A percentile compares a stretch with the other conserved stretches of the same genome.
phyloP scores from a whole-genome alignment of 176 grass and related monocot species.

The Coix lacrymajobi region DNA sequence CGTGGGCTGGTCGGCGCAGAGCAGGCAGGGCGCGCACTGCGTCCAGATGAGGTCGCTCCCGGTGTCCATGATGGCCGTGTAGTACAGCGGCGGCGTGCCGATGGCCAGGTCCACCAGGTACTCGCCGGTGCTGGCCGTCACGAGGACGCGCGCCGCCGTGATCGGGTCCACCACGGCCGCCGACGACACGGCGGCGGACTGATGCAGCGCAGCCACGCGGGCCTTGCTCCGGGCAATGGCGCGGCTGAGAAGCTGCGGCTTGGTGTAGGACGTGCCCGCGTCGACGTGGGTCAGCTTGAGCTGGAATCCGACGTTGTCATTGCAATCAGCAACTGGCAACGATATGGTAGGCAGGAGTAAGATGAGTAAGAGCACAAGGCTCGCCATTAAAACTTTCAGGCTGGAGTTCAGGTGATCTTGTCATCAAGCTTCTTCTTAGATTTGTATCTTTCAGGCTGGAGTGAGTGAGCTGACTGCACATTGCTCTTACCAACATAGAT shows the following conservation, averaged over 20 bases:
- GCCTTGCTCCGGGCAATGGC: neutral
- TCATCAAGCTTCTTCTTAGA: too few relatives aligned
- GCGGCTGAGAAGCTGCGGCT: neutral
- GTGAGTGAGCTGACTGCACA: too few relatives aligned
- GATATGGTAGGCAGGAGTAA: neutral
- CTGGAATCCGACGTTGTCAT: neutral
- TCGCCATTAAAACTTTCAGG: too few relatives aligned
- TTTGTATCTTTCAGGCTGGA: too few relatives aligned
- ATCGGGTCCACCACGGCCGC: neutral
- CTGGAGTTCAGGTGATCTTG: too few relatives aligned
- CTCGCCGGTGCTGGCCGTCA: constrained; percentile 22
- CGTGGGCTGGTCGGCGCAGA: constrained; percentile 34
- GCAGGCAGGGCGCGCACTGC: constrained; percentile 48
- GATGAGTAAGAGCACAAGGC: neutral
- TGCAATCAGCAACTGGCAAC: neutral
- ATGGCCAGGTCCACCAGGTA: constrained; percentile 33
- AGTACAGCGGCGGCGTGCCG: constrained; percentile 35
- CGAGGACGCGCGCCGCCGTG: neutral
- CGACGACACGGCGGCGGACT: neutral
- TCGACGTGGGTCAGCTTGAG: constrained; percentile 1
- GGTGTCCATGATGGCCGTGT: constrained; percentile 43
- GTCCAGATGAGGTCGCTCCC: constrained; percentile 70
- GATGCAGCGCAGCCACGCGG: neutral
- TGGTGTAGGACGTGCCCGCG: neutral
- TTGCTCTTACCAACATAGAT: too few relatives aligned